Conservation (phyloP, 768 basidiomycete genomes). For the Macrolepiota albuminosa region DNA sequence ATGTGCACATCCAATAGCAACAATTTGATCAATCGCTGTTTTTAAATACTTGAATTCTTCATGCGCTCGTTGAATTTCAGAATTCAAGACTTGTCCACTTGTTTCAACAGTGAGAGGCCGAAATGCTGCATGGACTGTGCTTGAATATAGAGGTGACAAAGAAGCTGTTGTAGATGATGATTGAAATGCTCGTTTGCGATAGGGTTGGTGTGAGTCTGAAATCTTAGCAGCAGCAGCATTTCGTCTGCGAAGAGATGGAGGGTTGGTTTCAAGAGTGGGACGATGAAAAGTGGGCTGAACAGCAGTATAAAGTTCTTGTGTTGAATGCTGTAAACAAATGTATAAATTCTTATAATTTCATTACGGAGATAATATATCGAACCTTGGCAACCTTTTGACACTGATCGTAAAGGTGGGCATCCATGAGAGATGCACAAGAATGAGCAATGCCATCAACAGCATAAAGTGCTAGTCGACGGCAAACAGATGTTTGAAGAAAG, state of each 20-base stretch:
- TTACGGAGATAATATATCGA: too few relatives aligned
- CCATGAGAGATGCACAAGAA: neutral
- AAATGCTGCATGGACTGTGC: neutral
- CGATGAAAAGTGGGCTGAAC: neutral
- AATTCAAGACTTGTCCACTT: neutral
- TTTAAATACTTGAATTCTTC: neutral
- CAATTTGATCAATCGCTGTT: neutral
- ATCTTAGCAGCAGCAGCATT: neutral
- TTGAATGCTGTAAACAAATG: neutral
- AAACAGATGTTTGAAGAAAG: neutral
- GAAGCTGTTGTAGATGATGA: too few relatives aligned
- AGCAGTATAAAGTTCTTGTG: neutral
- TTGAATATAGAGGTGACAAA: too few relatives aligned
- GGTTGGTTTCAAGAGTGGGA: neutral
- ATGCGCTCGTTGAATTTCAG: neutral
- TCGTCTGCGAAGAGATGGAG: neutral
- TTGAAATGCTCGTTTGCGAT: too few relatives aligned
- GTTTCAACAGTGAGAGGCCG: neutral
- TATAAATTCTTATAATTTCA: too few relatives aligned
- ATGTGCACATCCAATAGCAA: neutral
- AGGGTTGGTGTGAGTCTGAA: too few relatives aligned
- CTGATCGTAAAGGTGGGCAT: neutral
- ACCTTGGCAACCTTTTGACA: neutral
- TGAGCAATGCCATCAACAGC: neutral
- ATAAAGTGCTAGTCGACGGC: neutral